Conservation (phyloP, 2,329 filamentous ascomycete genomes). For the Aureobasidium subglaciale region DNA sequence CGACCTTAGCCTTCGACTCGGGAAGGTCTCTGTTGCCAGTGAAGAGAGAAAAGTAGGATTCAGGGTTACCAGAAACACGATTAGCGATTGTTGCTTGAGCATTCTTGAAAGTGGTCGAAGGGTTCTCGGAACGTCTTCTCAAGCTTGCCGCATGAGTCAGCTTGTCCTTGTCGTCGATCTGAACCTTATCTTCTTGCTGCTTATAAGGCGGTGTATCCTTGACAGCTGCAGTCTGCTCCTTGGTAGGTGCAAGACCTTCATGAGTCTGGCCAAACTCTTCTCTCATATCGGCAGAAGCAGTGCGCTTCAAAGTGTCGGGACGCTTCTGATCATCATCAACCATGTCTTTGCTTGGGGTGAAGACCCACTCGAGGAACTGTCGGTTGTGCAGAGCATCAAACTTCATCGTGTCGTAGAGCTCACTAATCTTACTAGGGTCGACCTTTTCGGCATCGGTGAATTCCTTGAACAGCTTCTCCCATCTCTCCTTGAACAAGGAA, state of each 20-base stretch:
- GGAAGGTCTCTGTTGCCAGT: slow-evolving; percentile 47
- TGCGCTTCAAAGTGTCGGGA: slow-evolving; percentile 21
- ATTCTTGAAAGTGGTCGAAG: slow-evolving; percentile 18
- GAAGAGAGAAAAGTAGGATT: slow-evolving; percentile 84
- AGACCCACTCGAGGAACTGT: slow-evolving; percentile 94
- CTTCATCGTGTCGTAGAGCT: slow-evolving; percentile 99
- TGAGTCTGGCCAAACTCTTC: slow-evolving; percentile 28
- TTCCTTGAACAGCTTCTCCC: slow-evolving; percentile 96
- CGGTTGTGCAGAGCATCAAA: slow-evolving; percentile 97
- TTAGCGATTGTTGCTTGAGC: slow-evolving; percentile 18
- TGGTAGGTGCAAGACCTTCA: slow-evolving; percentile 20
- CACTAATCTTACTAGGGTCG: slow-evolving; percentile 96
- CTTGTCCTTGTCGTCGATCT: slow-evolving; percentile 5
- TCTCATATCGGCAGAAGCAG: slow-evolving; percentile 26
- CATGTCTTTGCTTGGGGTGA: slow-evolving; percentile 76
- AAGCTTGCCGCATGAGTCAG: slow-evolving; percentile 40
- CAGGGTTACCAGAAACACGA: slow-evolving; percentile 29
- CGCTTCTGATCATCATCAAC: slow-evolving; percentile 53
- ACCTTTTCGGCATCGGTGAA: slow-evolving; percentile 97
- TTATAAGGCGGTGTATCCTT: slow-evolving; percentile 9
- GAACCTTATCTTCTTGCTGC: slow-evolving; percentile 8
- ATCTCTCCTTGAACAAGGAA: slow-evolving; percentile 88
- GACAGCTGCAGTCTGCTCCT: slow-evolving; percentile 17
- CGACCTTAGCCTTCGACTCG: slow-evolving; percentile 65
- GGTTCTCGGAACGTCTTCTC: slow-evolving; percentile 44